phyloP scores from a whole-genome alignment of 2,329 filamentous ascomycete genomes.

The Xylariaceae sp. region DNA sequence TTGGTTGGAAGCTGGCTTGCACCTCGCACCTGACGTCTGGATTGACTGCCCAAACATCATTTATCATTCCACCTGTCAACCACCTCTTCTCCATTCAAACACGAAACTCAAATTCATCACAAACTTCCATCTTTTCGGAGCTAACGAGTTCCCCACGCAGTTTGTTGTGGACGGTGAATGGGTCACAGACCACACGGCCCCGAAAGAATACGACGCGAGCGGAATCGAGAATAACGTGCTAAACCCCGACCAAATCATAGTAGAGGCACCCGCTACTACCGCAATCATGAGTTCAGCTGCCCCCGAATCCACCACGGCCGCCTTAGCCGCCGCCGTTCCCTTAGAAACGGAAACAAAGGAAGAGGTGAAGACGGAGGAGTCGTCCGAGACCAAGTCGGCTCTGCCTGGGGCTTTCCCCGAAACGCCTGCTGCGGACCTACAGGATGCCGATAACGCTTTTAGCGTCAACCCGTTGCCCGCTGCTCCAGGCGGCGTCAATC shows the following conservation, averaged over 20 bases:
- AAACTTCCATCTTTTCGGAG: constrained; percentile 14
- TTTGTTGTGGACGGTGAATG: constrained; percentile 93
- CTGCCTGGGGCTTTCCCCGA: constrained; percentile 66
- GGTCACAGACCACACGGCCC: constrained; percentile 74
- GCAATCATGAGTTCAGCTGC: constrained; percentile 61
- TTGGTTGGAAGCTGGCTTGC: not conserved
- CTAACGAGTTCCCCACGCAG: constrained; percentile 42
- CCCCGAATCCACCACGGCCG: constrained; percentile 66
- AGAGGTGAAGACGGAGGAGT: constrained; percentile 17
- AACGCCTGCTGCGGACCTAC: constrained; percentile 54
- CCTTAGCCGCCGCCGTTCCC: constrained; percentile 60
- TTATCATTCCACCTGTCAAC: constrained; percentile 6
- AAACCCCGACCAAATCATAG: constrained; percentile 62
- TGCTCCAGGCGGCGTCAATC: constrained; percentile 64
- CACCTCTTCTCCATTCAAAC: constrained; percentile 14
- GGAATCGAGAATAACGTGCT: constrained; percentile 94
- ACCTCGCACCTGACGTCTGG: not conserved
- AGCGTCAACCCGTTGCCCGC: constrained; percentile 58
- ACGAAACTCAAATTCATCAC: too few species aligned
- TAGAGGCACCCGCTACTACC: constrained; percentile 41
- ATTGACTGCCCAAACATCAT: constrained; percentile 1
- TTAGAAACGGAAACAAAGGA: constrained; percentile 47
- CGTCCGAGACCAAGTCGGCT: constrained; percentile 37
- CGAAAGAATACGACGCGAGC: constrained; percentile 74
- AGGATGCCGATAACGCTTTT: constrained; percentile 36